These are phyloP conservation scores for Auxenochlorella protothecoides DNA, from an alignment of 139 green algal species.

Conservation along the genomic window DNA sequence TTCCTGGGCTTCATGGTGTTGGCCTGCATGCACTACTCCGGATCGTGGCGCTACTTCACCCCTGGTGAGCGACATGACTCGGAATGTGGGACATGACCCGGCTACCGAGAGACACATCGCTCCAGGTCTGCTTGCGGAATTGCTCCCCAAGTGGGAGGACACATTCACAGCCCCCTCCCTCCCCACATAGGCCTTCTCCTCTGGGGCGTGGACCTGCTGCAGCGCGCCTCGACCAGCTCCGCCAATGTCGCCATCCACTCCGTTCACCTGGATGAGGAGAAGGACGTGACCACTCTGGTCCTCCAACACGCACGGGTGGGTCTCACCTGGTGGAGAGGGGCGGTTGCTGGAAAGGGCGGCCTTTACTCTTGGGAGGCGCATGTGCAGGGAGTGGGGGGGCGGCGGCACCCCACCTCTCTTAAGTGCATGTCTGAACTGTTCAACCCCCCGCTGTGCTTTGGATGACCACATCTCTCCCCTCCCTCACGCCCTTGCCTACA, in stretches of 20 bases:
- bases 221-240: conserved; percentile 16
- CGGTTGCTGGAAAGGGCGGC: too few species aligned
- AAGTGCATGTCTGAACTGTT: conserved; percentile 2
- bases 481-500: too few species aligned
- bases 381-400: not conserved
- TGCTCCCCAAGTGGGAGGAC: too few species aligned
- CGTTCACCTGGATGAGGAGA: conserved; percentile 4
- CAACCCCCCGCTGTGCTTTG: too few species aligned
- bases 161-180: not conserved
- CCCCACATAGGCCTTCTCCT: conserved; percentile 16
- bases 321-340: too few species aligned
- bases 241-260: conserved; percentile 6
- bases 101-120: too few species aligned
- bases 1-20: conserved; percentile 30
- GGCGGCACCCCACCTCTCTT: not conserved
- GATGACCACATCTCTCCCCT: too few species aligned
- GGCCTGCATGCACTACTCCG: conserved; percentile 18
- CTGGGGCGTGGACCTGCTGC: conserved; percentile 20
- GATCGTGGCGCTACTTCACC: conserved; percentile 11
- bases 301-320: too few species aligned
- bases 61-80: conserved; percentile 6
- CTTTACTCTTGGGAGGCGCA: too few species aligned
- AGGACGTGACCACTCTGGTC: not conserved
- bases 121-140: too few species aligned
- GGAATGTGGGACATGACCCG: too few species aligned